phyloP scores from a whole-genome alignment of 768 basidiomycete genomes.

The Lentinula raphanica region DNA sequence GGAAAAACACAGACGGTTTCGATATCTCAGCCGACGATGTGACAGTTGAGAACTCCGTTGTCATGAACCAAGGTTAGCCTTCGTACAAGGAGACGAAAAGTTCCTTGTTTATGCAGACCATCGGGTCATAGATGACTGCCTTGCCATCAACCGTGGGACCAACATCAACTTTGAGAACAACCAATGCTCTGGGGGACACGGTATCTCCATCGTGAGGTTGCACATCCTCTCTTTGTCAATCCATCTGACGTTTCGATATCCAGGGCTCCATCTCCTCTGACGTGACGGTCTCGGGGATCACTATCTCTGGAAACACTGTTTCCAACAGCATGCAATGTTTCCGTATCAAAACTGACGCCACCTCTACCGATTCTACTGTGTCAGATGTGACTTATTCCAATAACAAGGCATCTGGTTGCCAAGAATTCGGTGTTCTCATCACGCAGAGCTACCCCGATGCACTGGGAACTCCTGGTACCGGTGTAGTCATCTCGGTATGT shows the following conservation, averaged over 20 bases:
- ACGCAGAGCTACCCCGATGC: constrained; percentile 4
- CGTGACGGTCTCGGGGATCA: neutral
- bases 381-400: neutral
- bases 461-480: constrained; percentile 4
- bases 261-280: constrained; percentile 3
- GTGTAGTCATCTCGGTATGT: constrained; percentile 3
- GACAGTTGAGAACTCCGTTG: constrained; percentile 1
- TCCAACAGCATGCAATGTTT: constrained; percentile 1
- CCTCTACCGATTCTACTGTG: constrained; percentile 1
- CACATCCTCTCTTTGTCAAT: neutral
- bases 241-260: neutral
- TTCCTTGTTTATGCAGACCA: neutral
- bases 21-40: constrained; percentile 22
- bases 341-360: constrained; percentile 7
- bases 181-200: constrained; percentile 6
- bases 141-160: constrained; percentile 6
- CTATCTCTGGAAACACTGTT: constrained; percentile 5
- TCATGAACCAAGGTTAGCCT: neutral
- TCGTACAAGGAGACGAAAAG: neutral
- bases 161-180: constrained; percentile 5
- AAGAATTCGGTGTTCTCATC: constrained; percentile 6
- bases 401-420: constrained; percentile 1
- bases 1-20: constrained; percentile 8
- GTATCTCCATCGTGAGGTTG: constrained; percentile 3
- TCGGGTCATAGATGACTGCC: constrained; percentile 2